Evolutionary conservation across 2,329 filamentous ascomycete species (phyloP), one percentile per base, ranked within the genome.

Genomic region (Ophiocordyceps camponoti-rufipedis): DNA sequence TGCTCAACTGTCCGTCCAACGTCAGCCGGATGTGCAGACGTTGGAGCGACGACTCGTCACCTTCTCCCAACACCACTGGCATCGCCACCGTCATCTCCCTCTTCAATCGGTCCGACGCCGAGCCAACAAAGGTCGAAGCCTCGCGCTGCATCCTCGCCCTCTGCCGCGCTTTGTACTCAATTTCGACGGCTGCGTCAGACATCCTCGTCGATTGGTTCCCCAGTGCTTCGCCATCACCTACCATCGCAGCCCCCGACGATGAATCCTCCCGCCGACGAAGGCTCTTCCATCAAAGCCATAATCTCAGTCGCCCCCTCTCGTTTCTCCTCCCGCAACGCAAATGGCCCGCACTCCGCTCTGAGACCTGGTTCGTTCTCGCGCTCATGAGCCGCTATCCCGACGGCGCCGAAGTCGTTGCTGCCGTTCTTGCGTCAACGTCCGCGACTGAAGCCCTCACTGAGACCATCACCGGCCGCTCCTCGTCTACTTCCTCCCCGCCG

Each of bases 361-460:
- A 81, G 54, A 67, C 70, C 3, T 74, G 75, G 69, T 80, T 80
- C 49, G 68, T 77, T 6, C 66, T 78, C 44, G 77, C 77, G 2
- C 65, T 80, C 32, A 73, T 80, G 67, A 68, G 69, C 39, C 66
- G 74, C 28, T 67, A 69, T 2, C 46, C 54, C 1, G 68, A 72
- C 33, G 74, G 74, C 8, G 68, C 71, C 2, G 52, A 56, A 2
- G 58, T 71, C 11, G 66, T 74, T 16, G 52, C 64, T 9, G 58
- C 61, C 12, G 56, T 69, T 1, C 56, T 78, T 41, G 55, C 63
- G 10, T 58, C 65, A 0, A 54, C 62, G 0, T 64, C 62, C n/a
- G 62, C 68, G 1, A 63, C 67, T 44, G 57, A 60, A 28, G 62
- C 62, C 1, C 59, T 80, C 1, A 60, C 62, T 1, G 60, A 70